Evolutionary conservation across 768 basidiomycete genomes (phyloP), one percentile per base, ranked within the genome.

Genomic region (Russula dissimulans): DNA sequence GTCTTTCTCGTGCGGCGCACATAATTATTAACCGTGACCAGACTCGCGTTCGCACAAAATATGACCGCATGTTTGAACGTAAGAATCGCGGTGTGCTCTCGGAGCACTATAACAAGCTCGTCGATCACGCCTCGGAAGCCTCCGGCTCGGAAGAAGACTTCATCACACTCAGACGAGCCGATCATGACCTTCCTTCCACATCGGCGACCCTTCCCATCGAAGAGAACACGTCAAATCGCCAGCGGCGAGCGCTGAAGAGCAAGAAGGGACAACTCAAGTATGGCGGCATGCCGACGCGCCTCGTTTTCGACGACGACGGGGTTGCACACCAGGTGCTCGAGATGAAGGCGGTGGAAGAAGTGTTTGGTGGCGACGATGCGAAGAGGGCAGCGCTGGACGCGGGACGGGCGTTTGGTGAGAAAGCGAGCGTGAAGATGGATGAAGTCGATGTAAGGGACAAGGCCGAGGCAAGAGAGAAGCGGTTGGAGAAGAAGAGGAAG

Each of bases 41-140:
- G 61, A 22, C 51, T 41, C 75, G 72, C 45, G 85, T 89, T 0
- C 83, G 89, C 53, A 97, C 95, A 3, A 97, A 95, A 74, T 97
- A 97, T 71, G 95, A 97, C 72, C 84, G 91, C 54, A 97, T 99
- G 94, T 98, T 97, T 70, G 89, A 90, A 69, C 84, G 95, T 58
- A 95, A 91, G 71, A 97, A 97, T 70, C 95, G 97, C 71, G 87
- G 85, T 64, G 86, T 97, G 51, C 79, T 97, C 36, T 92, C 94
- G 0, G 82, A 85, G 61, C 94, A 97, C 71, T 97, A 97, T 75
- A 79, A 77, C 59, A 92, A 91, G 68, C 84, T 99, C 42, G 77
- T 98, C 61, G 89, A 91, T 62, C 86, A 86, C 65, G 77, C 76
- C 44, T 75, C 72, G 9, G 76, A 71, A 12, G 73, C 69, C 11